Evolutionary conservation across 2,329 filamentous ascomycete species (phyloP).

Genomic region (Akanthomyces muscarius): DNA sequence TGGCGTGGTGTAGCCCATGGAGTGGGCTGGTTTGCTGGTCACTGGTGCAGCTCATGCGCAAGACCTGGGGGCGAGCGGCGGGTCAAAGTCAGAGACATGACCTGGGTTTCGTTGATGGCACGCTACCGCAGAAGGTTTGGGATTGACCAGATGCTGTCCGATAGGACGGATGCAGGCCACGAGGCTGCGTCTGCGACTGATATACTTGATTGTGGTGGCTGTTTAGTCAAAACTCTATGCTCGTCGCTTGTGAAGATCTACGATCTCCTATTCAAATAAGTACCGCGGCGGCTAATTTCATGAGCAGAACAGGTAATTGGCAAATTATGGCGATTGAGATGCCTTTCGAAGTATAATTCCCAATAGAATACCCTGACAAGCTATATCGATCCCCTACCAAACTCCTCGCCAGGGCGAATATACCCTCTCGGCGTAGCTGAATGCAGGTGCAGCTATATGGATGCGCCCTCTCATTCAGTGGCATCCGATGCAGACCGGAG

Average conservation of each 20-base stretch:
- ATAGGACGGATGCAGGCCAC: no score
- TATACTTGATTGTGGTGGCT: neutral
- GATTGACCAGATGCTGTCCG: neutral
- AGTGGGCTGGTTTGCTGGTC: neutral
- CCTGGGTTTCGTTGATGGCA: neutral
- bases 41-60: neutral
- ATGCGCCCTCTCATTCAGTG: no score
- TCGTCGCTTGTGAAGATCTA: no score
- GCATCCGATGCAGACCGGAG: neutral
- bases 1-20: neutral
- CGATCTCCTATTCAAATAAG: neutral
- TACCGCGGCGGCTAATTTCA: no score
- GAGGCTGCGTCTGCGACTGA: neutral
- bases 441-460: no score
- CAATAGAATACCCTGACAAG: no score
- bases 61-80: neutral
- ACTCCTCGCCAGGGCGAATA: no score
- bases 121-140: neutral
- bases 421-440: no score
- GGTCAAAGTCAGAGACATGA: slow-evolving; percentile 7
- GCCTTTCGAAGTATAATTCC: no score
- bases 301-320: no score
- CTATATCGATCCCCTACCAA: no score
- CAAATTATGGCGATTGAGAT: no score
- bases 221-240: neutral